Evolutionary conservation across 306 rosid species (phyloP).

Genomic region (Neltuma alba): DNA sequence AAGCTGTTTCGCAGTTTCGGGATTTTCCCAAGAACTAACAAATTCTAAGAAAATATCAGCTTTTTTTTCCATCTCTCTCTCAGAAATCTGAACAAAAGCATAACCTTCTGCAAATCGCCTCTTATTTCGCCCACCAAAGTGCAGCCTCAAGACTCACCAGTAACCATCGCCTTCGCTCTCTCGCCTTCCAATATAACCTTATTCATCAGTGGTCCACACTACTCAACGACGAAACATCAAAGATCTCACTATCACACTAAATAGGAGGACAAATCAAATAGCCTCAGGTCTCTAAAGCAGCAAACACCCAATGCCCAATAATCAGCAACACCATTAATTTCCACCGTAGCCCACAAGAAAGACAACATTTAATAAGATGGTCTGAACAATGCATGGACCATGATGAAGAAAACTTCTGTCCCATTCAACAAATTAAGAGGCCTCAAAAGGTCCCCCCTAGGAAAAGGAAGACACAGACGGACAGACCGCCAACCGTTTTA

Average conservation of each 20-base stretch:
- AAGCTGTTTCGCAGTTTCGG: neutral
- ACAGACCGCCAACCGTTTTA: neutral
- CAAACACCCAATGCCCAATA: neutral
- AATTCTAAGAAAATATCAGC: neutral
- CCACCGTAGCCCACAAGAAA: slow-evolving; percentile 1
- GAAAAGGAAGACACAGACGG: slow-evolving; percentile 14
- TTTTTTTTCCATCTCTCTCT: neutral
- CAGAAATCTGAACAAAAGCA: neutral
- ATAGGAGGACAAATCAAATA: neutral
- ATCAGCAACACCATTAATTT: neutral
- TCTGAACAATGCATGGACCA: neutral
- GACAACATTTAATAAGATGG: slow-evolving; percentile 10
- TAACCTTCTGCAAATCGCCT: neutral
- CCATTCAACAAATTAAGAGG: neutral
- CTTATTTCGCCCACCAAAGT: neutral
- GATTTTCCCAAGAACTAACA: neutral
- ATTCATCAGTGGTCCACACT: slow-evolving; percentile 3
- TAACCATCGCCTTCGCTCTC: neutral
- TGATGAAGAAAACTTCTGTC: neutral
- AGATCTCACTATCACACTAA: neutral
- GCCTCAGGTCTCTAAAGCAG: neutral
- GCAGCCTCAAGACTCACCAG: neutral
- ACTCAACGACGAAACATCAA: neutral
- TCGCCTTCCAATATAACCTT: neutral
- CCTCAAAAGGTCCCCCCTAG: neutral